Base-by-base conservation (phyloP, 768 basidiomycete species). In the Rhizopogon sp. region DNA sequence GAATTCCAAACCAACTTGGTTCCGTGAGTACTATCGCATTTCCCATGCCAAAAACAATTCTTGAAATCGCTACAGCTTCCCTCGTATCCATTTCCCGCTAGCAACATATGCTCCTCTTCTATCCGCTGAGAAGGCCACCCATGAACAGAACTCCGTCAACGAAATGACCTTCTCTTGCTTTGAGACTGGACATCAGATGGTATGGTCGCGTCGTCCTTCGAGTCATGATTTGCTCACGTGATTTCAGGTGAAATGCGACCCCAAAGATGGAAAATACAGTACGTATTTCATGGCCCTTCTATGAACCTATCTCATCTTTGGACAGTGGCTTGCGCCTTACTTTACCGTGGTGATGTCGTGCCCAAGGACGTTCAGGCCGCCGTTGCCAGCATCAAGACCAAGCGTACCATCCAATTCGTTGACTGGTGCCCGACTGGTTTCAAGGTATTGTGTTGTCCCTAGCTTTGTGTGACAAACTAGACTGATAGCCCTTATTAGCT, bases 1-100 rank as follows among this genome's bases (percentile, higher is more conserved):
- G 96, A 98, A 75, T 98, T 98, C 82, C 96, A 98, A 78, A 98
- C 95, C 49, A 98, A 98, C 75, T 76, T 98, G 72, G 95, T 98
- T 52, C 95, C 96, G 87, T 95, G 68, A 76, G 91, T 81, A 40
- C 16, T 10, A 11, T 44, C 39, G 5, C n/a, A 11, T 42, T 49
- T 29, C 22, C 50, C 17, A 45, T 37, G 45, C 46, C 42, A 50
- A 29, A 56, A 43, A 47, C 59, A 54, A 14, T 25, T 43, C 40
- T 41, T 60, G 35, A 33, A 37, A 25, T 22, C 1, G 13, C 53
- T 46, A 20, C 37, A 93, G 91, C 49, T 96, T 96, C 87, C 94
- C 94, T 57, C 91, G 94, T 68, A 98, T 98, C 61, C 96, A 98
- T 72, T 98, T 98, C 87, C 96, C 96, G 46, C 81, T 98, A 55